Percentiles rank a stretch among this genome's conserved stretches.
Conservation (phyloP, 495 filamentous ascomycete species). For the Pyrenopolyporus hunteri region DNA sequence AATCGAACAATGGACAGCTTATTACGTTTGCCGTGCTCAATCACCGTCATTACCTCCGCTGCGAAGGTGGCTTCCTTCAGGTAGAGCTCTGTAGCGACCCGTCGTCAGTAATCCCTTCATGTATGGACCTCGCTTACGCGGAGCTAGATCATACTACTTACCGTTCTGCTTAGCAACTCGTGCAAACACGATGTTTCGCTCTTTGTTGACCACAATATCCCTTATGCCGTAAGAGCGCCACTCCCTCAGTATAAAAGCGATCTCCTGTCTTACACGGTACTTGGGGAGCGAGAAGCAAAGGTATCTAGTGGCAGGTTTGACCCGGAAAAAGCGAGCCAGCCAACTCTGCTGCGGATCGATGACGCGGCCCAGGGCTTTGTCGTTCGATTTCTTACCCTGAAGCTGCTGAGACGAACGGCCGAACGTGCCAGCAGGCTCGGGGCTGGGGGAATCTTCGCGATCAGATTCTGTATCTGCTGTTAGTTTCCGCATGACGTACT, state of each 20-base stretch:
- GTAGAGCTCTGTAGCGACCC: constrained; percentile 60
- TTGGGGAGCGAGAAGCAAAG: constrained; percentile 76
- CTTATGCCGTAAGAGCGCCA: constrained; percentile 83
- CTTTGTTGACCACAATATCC: constrained; percentile 75
- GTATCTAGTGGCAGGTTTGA: constrained; percentile 78
- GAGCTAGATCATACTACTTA: constrained; percentile 54
- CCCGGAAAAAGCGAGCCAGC: constrained; percentile 84
- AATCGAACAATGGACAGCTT: constrained; percentile 78
- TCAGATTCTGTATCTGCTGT: constrained; percentile 20
- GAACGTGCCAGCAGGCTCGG: constrained; percentile 17
- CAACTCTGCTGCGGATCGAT: constrained; percentile 75
- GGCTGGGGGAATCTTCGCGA: constrained; percentile 4
- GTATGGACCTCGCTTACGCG: background rate
- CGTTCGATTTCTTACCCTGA: constrained; percentile 3
- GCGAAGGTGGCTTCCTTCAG: constrained; percentile 82
- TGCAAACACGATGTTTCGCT: constrained; percentile 73
- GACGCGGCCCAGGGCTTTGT: constrained; percentile 44
- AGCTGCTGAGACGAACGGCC: constrained; percentile 7
- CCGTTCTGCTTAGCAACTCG: constrained; percentile 76
- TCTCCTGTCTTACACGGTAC: constrained; percentile 72
- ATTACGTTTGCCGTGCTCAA: constrained; percentile 75
- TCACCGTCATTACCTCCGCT: constrained; percentile 80
- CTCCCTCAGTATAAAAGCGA: constrained; percentile 71
- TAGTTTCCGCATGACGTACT: constrained; percentile 13
- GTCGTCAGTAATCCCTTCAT: constrained; percentile 31